Evolutionary conservation across 2,329 filamentous ascomycete genomes (phyloP).

Genomic region (Microcyclospora pomicola): DNA sequence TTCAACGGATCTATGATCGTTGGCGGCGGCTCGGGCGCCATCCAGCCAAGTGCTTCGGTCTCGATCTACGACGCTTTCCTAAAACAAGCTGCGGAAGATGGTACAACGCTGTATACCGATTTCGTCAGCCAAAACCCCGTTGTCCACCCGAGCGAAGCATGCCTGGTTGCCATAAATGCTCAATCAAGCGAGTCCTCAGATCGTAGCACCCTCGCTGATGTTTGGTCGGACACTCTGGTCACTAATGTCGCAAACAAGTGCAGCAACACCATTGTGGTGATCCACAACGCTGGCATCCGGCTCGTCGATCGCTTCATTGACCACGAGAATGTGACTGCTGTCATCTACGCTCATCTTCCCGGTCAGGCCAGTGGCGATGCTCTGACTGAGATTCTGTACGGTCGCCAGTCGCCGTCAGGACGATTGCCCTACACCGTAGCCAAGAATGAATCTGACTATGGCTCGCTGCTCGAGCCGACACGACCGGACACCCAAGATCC

Average conservation of each 20-base stretch:
- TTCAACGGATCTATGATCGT: constrained; percentile 17
- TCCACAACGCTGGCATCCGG: constrained; percentile 19
- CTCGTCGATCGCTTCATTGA: constrained; percentile 19
- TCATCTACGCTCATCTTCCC: constrained; percentile 17
- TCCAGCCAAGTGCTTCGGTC: constrained; percentile 12
- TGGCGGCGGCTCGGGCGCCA: constrained; percentile 19
- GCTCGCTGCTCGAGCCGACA: constrained; percentile 9
- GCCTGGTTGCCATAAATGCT: constrained; percentile 21
- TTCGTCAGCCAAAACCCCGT: constrained; percentile 12
- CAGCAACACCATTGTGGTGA: constrained; percentile 19
- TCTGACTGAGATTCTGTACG: constrained; percentile 18
- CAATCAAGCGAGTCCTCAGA: constrained; percentile 16
- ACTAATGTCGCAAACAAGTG: constrained; percentile 18
- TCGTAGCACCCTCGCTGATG: constrained; percentile 14
- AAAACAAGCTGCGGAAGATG: constrained; percentile 13
- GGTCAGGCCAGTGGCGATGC: constrained; percentile 18
- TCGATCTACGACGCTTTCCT: constrained; percentile 17
- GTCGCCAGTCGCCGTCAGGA: constrained; percentile 16
- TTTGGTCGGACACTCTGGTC: constrained; percentile 16
- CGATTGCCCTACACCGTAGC: constrained; percentile 21
- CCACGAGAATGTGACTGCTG: constrained; percentile 19
- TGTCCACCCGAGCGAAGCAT: constrained; percentile 14
- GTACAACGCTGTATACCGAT: constrained; percentile 13
- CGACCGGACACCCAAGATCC: constrained; percentile 2
- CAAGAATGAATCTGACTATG: constrained; percentile 18